Conservation (phyloP, 306 rosid species). For the Rubus idaeus region DNA sequence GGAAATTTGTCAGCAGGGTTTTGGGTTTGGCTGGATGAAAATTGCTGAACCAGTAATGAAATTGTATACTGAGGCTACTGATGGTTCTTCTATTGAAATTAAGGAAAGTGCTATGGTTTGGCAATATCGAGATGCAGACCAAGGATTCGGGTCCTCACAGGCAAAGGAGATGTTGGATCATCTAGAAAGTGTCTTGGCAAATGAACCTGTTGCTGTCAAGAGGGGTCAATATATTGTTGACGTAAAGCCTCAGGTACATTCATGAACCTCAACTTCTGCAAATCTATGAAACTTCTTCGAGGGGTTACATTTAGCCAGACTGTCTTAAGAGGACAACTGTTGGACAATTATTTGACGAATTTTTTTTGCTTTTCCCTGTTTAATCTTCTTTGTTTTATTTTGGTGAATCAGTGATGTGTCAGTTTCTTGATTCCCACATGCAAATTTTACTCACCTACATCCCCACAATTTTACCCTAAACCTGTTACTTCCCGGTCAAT, state of each 20-base stretch:
- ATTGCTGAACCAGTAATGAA: conserved; percentile 75
- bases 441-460: background rate
- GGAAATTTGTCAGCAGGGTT: conserved; percentile 54
- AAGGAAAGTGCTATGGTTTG: conserved; percentile 86
- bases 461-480: background rate
- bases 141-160: conserved; percentile 74
- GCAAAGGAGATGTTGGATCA: conserved; percentile 88
- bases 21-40: conserved; percentile 78
- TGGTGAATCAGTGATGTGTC: background rate
- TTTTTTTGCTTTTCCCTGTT: background rate
- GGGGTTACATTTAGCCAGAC: background rate
- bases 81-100: conserved; percentile 68
- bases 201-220: conserved; percentile 85
- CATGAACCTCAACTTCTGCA: background rate
- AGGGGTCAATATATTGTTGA: conserved; percentile 77
- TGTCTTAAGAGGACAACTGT: background rate
- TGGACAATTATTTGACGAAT: background rate
- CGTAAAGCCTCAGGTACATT: conserved; percentile 74
- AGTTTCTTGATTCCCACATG: background rate
- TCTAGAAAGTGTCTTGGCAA: conserved; percentile 81
- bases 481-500: background rate
- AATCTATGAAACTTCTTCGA: background rate
- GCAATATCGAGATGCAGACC: conserved; percentile 78
- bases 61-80: conserved; percentile 78
- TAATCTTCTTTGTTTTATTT: background rate